Base-by-base conservation (phyloP, 2,329 filamentous ascomycete species). In the Chaetomiaceae sp. region DNA sequence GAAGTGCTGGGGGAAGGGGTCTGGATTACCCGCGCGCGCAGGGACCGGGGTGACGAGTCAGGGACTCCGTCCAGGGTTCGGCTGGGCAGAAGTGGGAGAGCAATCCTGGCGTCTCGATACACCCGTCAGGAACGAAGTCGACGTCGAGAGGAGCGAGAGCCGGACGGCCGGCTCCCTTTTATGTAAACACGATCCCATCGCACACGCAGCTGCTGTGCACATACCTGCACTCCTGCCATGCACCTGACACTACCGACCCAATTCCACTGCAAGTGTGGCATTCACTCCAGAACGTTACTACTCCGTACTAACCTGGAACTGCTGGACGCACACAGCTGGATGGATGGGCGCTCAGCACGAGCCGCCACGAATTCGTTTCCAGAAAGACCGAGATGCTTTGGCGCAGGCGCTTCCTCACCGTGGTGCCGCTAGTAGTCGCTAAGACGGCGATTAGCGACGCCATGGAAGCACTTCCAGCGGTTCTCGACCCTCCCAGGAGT, bases 361-460 rank as follows among this genome's bases (percentile, higher is more conserved):
- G 20, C 43, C 30, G 9, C 31, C 25, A 6, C 10, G 6, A 6
- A 27, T 6, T 2, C 10, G 25, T 10, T 10, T 27, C 25, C 25
- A 27, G 25, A 27, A 27, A 27, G 6, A 10, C 25, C 25, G n/a
- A 27, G 25, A 27, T 27, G 25, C 25, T 27, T 10, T 27, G 25
- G n/a, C n/a, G n/a, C n/a, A n/a, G 47, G 41, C 48, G 30, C 50
- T 51, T 37, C 38, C 46, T 51, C 50, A 51, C 44, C 53, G 53
- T 48, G 50, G 31, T 44, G 35, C 42, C 45, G 42, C 50, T 48
- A 50, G 38, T 44, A 23, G 38, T 39, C 48, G 44, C 44, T 46
- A 46, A 39, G 47, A 31, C 53, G 45, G 46, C 51, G 55, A 57
- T 57, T 55, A 48, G 55, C 52, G 51, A 57, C 45, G 39, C 44